Conservation (phyloP, 306 rosid genomes). For the Fagus crenata region DNA sequence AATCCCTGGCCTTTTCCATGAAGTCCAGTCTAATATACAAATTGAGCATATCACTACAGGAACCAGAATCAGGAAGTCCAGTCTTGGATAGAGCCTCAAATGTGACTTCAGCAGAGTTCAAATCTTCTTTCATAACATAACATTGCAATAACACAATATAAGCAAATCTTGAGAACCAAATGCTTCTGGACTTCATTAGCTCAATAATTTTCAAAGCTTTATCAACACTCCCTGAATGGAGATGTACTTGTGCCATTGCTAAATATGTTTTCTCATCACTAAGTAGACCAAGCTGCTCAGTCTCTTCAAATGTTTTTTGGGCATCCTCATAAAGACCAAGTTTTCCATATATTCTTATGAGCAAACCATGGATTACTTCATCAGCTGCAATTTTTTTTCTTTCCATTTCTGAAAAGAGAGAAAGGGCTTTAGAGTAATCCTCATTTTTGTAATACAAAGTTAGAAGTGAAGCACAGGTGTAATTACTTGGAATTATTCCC, state of each 20-base stretch:
- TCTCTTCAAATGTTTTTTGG: conserved; percentile 67
- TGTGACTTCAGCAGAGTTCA: conserved; percentile 61
- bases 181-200: conserved; percentile 68
- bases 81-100: conserved; percentile 70
- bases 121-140: conserved; percentile 79
- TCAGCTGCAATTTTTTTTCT: conserved; percentile 56
- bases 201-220: conserved; percentile 66
- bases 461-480: conserved; percentile 87
- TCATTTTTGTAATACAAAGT: conserved; percentile 75
- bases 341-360: conserved; percentile 87
- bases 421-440: conserved; percentile 85
- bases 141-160: conserved; percentile 81
- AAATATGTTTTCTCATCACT: conserved; percentile 81
- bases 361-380: conserved; percentile 93
- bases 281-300: conserved; percentile 61
- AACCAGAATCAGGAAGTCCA: conserved; percentile 87
- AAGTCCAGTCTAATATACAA: conserved; percentile 58
- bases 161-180: conserved; percentile 76
- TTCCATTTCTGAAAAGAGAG: conserved; percentile 84
- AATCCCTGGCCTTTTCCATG: conserved; percentile 63
- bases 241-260: conserved; percentile 95
- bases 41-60: conserved; percentile 74
- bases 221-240: conserved; percentile 63
- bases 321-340: conserved; percentile 88
- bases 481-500: conserved; percentile 70